A percentile compares a stretch with the other conserved stretches of the same genome.
Evolutionary conservation across 768 basidiomycete genomes (phyloP).

Genomic region (Scleroderma citrinum): DNA sequence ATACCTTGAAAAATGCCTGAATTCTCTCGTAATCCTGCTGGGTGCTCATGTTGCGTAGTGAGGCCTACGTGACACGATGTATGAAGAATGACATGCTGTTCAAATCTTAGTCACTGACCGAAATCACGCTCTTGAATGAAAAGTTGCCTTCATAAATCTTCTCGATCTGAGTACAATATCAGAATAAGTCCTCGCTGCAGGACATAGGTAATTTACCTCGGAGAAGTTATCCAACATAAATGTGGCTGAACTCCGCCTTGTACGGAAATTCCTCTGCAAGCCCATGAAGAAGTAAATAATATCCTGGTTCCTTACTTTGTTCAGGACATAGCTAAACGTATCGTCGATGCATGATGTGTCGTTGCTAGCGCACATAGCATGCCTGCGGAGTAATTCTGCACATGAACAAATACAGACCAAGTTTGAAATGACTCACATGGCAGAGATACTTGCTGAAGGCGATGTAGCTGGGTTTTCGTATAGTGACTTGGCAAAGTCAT

Average conservation of each 20-base stretch:
- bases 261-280: slow-evolving; percentile 48
- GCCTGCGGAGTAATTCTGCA: slow-evolving; percentile 31
- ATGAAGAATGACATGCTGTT: background rate
- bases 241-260: slow-evolving; percentile 46
- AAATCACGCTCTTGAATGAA: slow-evolving; percentile 46
- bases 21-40: slow-evolving; percentile 59
- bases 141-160: slow-evolving; percentile 70
- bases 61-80: slow-evolving; percentile 23
- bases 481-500: slow-evolving; percentile 61
- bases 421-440: slow-evolving; percentile 44
- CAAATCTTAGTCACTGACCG: slow-evolving; percentile 34
- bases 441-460: slow-evolving; percentile 54
- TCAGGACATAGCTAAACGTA: slow-evolving; percentile 56
- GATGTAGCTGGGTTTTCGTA: slow-evolving; percentile 73
- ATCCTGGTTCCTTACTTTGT: slow-evolving; percentile 54
- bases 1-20: slow-evolving; percentile 72
- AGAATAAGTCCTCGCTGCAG: background rate
- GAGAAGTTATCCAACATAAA: slow-evolving; percentile 72
- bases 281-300: slow-evolving; percentile 58
- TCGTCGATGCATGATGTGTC: slow-evolving; percentile 52
- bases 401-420: background rate
- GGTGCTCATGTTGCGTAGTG: slow-evolving; percentile 50
- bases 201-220: slow-evolving; percentile 34
- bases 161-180: slow-evolving; percentile 38
- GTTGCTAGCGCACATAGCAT: slow-evolving; percentile 56